Conservation (phyloP, 129 eudicot genomes). For the Tanacetum coccineum region DNA sequence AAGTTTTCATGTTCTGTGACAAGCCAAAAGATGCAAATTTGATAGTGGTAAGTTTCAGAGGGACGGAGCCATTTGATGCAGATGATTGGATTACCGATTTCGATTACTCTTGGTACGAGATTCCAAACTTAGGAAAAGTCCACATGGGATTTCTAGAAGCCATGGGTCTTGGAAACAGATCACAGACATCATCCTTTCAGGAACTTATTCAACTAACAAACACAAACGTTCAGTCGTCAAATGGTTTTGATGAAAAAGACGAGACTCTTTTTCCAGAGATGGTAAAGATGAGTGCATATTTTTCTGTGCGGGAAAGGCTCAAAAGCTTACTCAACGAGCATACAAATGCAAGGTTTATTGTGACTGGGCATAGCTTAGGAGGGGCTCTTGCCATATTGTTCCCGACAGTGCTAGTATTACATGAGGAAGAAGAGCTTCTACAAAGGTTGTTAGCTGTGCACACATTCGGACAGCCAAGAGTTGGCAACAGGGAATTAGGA, state of each 20-base stretch:
- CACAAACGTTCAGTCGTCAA: not conserved
- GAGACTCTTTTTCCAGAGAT: constrained; percentile 20
- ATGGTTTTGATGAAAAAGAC: constrained; percentile 16
- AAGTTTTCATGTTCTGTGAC: constrained; percentile 77
- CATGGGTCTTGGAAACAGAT: constrained; percentile 78
- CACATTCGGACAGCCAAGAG: constrained; percentile 91
- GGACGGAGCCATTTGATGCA: constrained; percentile 94
- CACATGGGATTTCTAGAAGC: constrained; percentile 97
- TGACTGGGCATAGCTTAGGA: constrained; percentile 92
- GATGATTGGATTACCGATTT: constrained; percentile 91
- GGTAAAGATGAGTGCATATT: constrained; percentile 56
- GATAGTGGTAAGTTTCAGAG: constrained; percentile 79
- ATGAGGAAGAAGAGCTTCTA: constrained; percentile 56
- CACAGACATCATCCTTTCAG: constrained; percentile 45
- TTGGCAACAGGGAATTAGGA: constrained; percentile 65
- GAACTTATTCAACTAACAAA: constrained; percentile 31
- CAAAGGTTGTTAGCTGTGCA: constrained; percentile 64
- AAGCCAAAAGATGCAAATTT: constrained; percentile 67
- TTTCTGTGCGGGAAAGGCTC: constrained; percentile 50
- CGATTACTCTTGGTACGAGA: constrained; percentile 88
- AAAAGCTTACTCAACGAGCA: constrained; percentile 56
- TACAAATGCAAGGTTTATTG: constrained; percentile 62
- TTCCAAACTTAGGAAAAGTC: constrained; percentile 73
- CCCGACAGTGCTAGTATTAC: constrained; percentile 59
- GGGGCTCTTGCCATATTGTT: constrained; percentile 90